Percentiles rank a stretch among this genome's conserved stretches.
Evolutionary conservation across 192 early-diverging fungal genomes (phyloP).

Genomic region (Glomus cerebriforme): DNA sequence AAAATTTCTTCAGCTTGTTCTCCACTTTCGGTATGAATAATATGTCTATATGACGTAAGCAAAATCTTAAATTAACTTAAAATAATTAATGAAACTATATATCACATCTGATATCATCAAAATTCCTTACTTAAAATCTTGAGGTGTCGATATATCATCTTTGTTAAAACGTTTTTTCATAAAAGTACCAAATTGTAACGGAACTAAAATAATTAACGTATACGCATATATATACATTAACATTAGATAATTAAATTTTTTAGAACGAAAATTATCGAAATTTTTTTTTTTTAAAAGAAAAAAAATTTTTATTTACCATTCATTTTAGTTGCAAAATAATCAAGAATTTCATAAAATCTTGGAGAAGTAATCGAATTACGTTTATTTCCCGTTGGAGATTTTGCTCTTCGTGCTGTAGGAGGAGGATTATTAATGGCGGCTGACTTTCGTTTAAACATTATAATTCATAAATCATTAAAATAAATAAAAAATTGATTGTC

Average conservation of each 20-base stretch:
- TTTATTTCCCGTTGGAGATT: slow-evolving; percentile 13
- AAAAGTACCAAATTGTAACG: slow-evolving; percentile 32
- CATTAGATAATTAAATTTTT: no score
- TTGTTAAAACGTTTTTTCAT: slow-evolving; percentile 30
- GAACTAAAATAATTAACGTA: not conserved
- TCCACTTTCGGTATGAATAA: slow-evolving; percentile 47
- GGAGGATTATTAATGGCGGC: not conserved
- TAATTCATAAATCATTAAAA: no score
- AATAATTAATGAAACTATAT: no score
- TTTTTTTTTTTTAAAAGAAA: not conserved
- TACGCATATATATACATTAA: no score
- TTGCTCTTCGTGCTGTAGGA: not conserved
- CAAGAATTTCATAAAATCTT: slow-evolving; percentile 34
- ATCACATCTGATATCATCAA: not conserved
- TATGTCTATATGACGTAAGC: slow-evolving; percentile 23
- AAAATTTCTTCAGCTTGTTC: slow-evolving; percentile 43
- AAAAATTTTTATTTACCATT: slow-evolving; percentile 7
- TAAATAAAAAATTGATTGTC: no score
- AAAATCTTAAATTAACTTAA: not conserved
- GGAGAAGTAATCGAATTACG: slow-evolving; percentile 18
- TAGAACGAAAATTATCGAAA: no score
- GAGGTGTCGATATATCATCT: slow-evolving; percentile 18
- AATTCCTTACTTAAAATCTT: slow-evolving; percentile 12
- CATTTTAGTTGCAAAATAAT: slow-evolving; percentile 28
- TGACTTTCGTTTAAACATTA: slow-evolving; percentile 30